Conservation (phyloP, 768 basidiomycete genomes). For the Boletus insuetus region DNA sequence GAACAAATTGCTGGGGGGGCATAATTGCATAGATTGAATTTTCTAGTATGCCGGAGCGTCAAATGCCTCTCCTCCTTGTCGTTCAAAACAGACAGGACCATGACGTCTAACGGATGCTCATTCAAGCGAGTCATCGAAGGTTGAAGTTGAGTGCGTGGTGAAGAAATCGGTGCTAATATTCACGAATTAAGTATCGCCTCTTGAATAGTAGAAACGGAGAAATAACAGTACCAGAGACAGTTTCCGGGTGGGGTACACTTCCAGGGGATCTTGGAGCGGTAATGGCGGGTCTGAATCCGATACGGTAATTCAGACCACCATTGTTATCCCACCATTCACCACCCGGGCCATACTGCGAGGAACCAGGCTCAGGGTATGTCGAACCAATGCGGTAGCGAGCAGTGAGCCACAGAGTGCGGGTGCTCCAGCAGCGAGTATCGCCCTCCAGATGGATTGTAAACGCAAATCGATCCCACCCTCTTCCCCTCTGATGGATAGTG, state of each 20-base stretch:
- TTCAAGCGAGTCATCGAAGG: conserved; percentile 1
- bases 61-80: not conserved
- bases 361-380: conserved; percentile 16
- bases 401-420: conserved; percentile 59
- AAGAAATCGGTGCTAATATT: conserved; percentile 6
- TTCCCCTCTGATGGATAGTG: not conserved
- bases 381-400: conserved; percentile 44
- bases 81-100: conserved; percentile 2
- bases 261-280: not conserved
- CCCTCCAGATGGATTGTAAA: conserved; percentile 74
- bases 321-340: conserved; percentile 98
- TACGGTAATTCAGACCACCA: conserved; percentile 66
- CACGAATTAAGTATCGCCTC: not conserved
- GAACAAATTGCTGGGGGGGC: conserved; percentile 25
- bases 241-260: conserved; percentile 16
- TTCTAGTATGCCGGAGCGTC: conserved; percentile 10
- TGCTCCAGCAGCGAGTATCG: conserved; percentile 48
- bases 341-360: conserved; percentile 36
- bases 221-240: conserved; percentile 17
- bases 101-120: conserved; percentile 10
- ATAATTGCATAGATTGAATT: conserved; percentile 34
- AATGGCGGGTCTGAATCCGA: conserved; percentile 51
- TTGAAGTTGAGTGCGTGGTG: not conserved
- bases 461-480: conserved; percentile 56
- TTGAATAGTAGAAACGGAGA: not conserved